A percentile compares a stretch with the other conserved stretches of the same genome.
Conservation (phyloP, 805 yeast species). For the Lipomyces mesembrius region DNA sequence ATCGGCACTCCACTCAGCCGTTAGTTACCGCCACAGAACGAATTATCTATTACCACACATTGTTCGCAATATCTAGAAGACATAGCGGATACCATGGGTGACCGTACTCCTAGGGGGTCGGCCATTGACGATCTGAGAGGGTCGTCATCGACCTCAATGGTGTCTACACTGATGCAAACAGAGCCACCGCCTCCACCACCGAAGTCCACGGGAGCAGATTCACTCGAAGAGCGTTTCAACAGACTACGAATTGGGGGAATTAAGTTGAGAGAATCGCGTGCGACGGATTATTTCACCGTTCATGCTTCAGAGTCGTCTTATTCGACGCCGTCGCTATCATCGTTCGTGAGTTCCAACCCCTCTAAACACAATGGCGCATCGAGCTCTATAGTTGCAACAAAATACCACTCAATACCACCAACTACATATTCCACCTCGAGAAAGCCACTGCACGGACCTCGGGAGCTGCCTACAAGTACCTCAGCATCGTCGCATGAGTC, state of each 20-base stretch:
- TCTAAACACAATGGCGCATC: constrained; percentile 14
- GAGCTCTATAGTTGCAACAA: constrained; percentile 7
- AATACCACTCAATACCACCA: background rate
- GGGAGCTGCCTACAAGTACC: constrained; percentile 1
- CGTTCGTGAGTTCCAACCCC: constrained; percentile 13
- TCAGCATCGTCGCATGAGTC: background rate
- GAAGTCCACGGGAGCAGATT: background rate
- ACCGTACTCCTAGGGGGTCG: background rate
- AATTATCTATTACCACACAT: background rate
- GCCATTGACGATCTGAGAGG: constrained; percentile 9
- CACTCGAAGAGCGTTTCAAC: constrained; percentile 12
- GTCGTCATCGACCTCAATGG: constrained; percentile 1
- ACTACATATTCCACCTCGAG: background rate
- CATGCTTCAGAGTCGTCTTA: background rate
- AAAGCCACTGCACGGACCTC: constrained; percentile 12
- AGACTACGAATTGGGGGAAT: constrained; percentile 7
- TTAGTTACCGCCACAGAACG: background rate
- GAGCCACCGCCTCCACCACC: constrained; percentile 4
- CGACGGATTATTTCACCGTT: background rate
- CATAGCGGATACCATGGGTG: background rate
- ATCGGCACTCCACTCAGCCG: background rate
- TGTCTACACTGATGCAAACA: background rate
- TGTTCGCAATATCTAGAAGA: background rate
- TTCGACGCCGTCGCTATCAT: constrained; percentile 16
- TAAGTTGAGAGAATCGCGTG: background rate